phyloP scores from a whole-genome alignment of 352 stramenopile species.

The Nothophytophthora sp. region DNA sequence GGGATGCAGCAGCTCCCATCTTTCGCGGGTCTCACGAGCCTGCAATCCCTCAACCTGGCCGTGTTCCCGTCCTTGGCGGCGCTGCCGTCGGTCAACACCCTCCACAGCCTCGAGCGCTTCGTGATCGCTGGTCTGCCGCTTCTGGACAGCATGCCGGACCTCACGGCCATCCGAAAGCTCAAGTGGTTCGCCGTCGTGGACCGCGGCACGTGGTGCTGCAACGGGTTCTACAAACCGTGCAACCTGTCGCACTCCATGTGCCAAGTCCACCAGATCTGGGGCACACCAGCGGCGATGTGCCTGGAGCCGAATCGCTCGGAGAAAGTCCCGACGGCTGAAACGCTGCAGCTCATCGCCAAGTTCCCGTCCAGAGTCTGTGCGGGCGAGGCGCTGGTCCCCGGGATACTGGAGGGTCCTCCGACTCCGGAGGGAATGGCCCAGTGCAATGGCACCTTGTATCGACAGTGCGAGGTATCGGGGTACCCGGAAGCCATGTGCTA shows the following conservation, averaged over 20 bases:
- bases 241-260: conserved; percentile 14
- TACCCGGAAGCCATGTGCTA: conserved; percentile 16
- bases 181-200: conserved; percentile 3
- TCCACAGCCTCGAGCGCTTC: conserved; percentile 8
- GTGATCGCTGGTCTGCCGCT: neutral
- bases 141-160: conserved; percentile 14
- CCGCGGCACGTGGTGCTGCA: conserved; percentile 20
- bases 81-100: conserved; percentile 5
- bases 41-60: conserved; percentile 19
- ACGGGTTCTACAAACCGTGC: conserved; percentile 20
- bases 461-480: conserved; percentile 7
- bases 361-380: conserved; percentile 9
- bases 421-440: conserved; percentile 5
- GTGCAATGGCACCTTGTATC: conserved; percentile 32
- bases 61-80: conserved; percentile 5
- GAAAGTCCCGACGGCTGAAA: conserved; percentile 4
- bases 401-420: neutral
- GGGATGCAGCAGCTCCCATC: conserved; percentile 4
- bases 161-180: conserved; percentile 3
- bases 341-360: neutral
- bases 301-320: neutral
- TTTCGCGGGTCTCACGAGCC: conserved; percentile 6
- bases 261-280: conserved; percentile 1
- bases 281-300: conserved; percentile 1
- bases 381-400: neutral